Evolutionary conservation across 148 eudicot genomes (phyloP).

Genomic region (Fallopia convolvulus): DNA sequence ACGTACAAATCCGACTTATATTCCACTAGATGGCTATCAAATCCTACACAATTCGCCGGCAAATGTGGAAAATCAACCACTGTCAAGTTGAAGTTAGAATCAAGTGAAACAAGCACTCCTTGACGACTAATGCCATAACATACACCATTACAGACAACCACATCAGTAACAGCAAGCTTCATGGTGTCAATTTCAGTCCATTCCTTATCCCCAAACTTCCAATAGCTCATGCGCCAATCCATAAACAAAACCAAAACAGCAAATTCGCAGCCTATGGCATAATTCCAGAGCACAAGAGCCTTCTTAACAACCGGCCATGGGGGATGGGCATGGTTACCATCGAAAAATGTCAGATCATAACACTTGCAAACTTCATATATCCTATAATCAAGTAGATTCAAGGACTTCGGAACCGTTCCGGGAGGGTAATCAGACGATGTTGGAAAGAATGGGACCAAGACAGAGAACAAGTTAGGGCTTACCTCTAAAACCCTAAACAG

Average conservation of each 20-base stretch:
- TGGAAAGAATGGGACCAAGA: conserved; percentile 5
- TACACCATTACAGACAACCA: not conserved
- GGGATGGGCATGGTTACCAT: not conserved
- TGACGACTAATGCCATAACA: conserved; percentile 9
- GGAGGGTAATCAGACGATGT: not conserved
- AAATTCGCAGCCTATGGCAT: not conserved
- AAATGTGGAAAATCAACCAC: not conserved
- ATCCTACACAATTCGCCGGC: not conserved
- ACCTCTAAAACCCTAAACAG: not conserved
- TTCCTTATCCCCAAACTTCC: conserved; percentile 6
- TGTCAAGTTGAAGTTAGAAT: not conserved
- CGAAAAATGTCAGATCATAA: not conserved
- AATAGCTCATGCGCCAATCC: not conserved
- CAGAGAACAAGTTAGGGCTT: conserved; percentile 5
- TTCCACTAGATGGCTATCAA: not conserved
- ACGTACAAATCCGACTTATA: not conserved
- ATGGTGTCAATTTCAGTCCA: conserved; percentile 7
- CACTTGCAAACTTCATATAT: not conserved
- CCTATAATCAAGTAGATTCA: not conserved
- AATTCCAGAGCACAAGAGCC: not conserved
- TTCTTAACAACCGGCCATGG: not conserved
- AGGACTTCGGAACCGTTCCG: not conserved
- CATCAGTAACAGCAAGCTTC: conserved; percentile 4
- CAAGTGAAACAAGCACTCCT: not conserved
- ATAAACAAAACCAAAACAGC: conserved; percentile 6